Percentiles rank a stretch among this genome's conserved stretches.
These are phyloP conservation scores for Malus hybrid DNA, from an alignment of 331 rosid genomes.

Conservation along the genomic window DNA sequence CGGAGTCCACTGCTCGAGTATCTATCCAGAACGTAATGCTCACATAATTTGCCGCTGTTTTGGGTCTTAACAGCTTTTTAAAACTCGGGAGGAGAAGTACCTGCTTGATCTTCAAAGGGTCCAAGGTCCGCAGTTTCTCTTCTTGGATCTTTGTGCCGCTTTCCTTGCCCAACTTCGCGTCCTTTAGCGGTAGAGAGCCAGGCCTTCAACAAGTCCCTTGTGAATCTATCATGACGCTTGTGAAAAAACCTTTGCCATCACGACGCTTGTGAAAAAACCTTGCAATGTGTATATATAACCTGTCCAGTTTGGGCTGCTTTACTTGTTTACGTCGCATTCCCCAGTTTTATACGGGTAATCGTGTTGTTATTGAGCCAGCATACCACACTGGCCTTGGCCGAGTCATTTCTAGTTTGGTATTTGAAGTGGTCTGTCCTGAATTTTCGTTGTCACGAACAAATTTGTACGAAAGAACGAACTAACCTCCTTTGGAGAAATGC, in stretches of 20 bases:
- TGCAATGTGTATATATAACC: constrained; percentile 30
- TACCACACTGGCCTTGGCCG: neutral
- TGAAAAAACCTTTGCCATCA: constrained; percentile 21
- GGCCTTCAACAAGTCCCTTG: constrained; percentile 12
- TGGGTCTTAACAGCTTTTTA: constrained; percentile 55
- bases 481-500: neutral
- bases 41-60: neutral
- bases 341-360: constrained; percentile 44
- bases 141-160: constrained; percentile 91
- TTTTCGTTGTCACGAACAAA: neutral
- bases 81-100: constrained; percentile 77
- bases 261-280: constrained; percentile 32
- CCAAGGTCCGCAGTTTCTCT: constrained; percentile 87
- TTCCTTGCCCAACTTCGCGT: constrained; percentile 87
- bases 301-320: constrained; percentile 9
- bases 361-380: constrained; percentile 24
- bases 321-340: constrained; percentile 6
- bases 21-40: neutral
- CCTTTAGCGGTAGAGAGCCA: constrained; percentile 28
- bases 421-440: neutral
- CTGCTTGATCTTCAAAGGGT: constrained; percentile 91
- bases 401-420: constrained; percentile 3
- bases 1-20: neutral
- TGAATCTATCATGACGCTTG: constrained; percentile 26
- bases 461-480: neutral